Base-by-base conservation (phyloP, 768 basidiomycete species). In the Serendipita sp. region DNA sequence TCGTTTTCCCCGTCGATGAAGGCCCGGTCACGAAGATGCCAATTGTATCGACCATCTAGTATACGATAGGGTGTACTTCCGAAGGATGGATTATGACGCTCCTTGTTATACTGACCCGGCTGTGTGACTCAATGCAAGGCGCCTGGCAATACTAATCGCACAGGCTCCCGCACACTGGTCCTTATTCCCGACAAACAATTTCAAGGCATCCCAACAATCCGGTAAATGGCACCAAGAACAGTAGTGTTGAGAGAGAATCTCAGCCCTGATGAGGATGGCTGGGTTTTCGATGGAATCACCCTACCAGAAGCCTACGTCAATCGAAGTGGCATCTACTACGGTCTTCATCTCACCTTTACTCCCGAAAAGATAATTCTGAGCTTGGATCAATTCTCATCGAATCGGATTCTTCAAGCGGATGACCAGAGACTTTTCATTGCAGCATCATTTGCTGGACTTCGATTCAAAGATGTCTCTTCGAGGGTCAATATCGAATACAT, bases 1-100 rank as follows among this genome's bases (percentile, higher is more conserved):
- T 85, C 26, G 84, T 83, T 70, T 86, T 87, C n/a, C 85, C 85
- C 13, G 81, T 81, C 16, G 83, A 84, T 70, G 79, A 71, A 48
- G 69, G 63, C 4, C 68, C 73, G 14, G 28, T 33, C 9, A 58
- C 20, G 53, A 58, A 58, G 13, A 58, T 58, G 3, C 26, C 53
- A 34, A 34, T 33, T 1, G 31, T 34, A 11, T 33, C 17, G 17
- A n/a, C 45, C 45, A 50, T 50, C 7, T n/a, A 17, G 45, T n/a
- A 22, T 28, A 28, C n/a, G 20, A 38, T 5, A 38, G 34, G 5
- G 34, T 14, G 14, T 38, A 38, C 14, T 38, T 38, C 34, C 34
- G 14, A 38, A 14, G 7, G 14, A 38, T 14, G 14, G 1, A 14
- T 14, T n/a, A n/a, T n/a, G n/a, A n/a, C n/a, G n/a, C n/a, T n/a